Conservation (phyloP, 2,329 filamentous ascomycete species). For the Podosphaera leucotricha region DNA sequence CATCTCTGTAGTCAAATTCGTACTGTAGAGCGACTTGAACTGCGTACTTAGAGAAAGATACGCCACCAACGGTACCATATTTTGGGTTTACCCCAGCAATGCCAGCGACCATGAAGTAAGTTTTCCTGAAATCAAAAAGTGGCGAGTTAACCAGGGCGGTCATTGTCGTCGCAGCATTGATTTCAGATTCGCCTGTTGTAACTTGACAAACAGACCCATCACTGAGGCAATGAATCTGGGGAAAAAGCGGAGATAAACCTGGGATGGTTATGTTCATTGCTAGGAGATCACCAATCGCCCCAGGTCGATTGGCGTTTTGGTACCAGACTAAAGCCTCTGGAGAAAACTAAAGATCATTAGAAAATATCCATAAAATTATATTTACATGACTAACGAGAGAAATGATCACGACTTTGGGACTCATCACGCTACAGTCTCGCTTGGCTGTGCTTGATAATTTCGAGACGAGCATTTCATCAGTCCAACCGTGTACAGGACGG, state of each 20-base stretch:
- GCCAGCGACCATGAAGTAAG: slow-evolving; percentile 49
- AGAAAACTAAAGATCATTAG: slow-evolving; percentile 25
- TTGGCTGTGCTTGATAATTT: slow-evolving; percentile 4
- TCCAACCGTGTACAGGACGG: slow-evolving; percentile 2
- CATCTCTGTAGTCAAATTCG: slow-evolving; percentile 47
- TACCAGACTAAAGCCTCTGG: slow-evolving; percentile 41
- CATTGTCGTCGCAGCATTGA: slow-evolving; percentile 49
- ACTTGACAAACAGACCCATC: slow-evolving; percentile 42
- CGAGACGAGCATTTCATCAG: slow-evolving; percentile 1
- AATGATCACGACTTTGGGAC: slow-evolving; percentile 37
- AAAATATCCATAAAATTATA: neutral
- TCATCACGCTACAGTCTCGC: slow-evolving; percentile 4
- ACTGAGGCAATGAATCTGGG: slow-evolving; percentile 37
- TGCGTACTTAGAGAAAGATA: slow-evolving; percentile 44
- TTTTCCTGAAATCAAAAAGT: slow-evolving; percentile 37
- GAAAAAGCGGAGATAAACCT: slow-evolving; percentile 41
- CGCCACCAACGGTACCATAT: slow-evolving; percentile 37
- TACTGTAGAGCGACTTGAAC: slow-evolving; percentile 56
- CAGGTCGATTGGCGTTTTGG: slow-evolving; percentile 21
- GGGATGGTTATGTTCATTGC: slow-evolving; percentile 32
- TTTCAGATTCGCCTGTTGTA: slow-evolving; percentile 44
- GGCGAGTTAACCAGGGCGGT: slow-evolving; percentile 36
- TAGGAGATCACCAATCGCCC: slow-evolving; percentile 28
- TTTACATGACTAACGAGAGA: slow-evolving; percentile 27
- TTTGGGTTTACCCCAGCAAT: slow-evolving; percentile 56